Conservation (phyloP, 1,284 basidiomycete species). For the Microstroma glucosiphilum region DNA sequence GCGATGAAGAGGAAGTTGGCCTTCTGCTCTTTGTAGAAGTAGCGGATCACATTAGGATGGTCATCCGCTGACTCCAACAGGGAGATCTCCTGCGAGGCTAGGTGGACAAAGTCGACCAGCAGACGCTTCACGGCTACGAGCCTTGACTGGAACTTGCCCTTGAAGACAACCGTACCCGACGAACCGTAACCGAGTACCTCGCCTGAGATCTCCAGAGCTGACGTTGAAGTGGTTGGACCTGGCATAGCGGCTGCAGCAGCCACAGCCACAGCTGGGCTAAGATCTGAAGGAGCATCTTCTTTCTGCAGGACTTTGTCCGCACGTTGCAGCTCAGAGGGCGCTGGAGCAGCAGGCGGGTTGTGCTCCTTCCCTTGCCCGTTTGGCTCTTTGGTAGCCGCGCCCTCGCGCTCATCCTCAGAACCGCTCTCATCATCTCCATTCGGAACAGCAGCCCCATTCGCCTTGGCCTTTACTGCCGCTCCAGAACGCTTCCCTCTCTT, state of each 20-base stretch:
- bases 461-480: conserved; percentile 2
- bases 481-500: conserved; percentile 42
- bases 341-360: no score
- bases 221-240: no score
- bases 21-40: conserved; percentile 87
- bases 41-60: conserved; percentile 88
- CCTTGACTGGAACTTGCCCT: conserved; percentile 87
- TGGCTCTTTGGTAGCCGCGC: background rate
- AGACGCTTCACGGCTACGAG: conserved; percentile 95
- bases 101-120: conserved; percentile 86
- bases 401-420: conserved; percentile 21
- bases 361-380: no score
- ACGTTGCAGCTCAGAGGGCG: no score
- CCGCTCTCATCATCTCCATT: conserved; percentile 14
- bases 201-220: conserved; percentile 35
- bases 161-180: conserved; percentile 89
- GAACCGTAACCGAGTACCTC: conserved; percentile 60
- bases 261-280: background rate
- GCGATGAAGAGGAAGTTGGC: conserved; percentile 86
- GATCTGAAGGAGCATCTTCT: no score
- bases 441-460: background rate
- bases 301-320: no score
- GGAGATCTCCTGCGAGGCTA: conserved; percentile 87
- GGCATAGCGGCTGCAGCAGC: background rate
- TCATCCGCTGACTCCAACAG: conserved; percentile 85